phyloP scores from a whole-genome alignment of 2,329 filamentous ascomycete species.

The Didymella keratinophila region DNA sequence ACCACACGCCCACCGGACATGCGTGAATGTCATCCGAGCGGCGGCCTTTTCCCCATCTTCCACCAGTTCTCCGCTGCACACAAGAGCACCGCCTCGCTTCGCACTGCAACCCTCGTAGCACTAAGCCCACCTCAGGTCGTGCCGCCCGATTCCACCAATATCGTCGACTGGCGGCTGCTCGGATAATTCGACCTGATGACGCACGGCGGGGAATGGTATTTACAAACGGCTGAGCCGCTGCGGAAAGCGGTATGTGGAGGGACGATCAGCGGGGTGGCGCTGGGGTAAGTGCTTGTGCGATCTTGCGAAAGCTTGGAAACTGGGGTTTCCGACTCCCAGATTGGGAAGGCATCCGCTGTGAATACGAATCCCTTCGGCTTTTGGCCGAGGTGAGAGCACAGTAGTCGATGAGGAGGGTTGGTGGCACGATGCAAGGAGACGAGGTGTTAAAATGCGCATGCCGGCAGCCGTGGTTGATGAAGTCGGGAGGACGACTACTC shows the following conservation, averaged over 20 bases:
- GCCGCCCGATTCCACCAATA: conserved; percentile 18
- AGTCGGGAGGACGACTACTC: not conserved
- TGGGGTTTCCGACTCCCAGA: conserved; percentile 17
- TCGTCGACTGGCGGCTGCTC: conserved; percentile 10
- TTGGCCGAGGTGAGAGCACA: conserved; percentile 11
- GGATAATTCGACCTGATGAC: conserved; percentile 13
- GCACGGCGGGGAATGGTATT: conserved; percentile 12
- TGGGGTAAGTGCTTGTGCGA: conserved; percentile 24
- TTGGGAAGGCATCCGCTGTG: conserved; percentile 24
- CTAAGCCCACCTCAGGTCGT: conserved; percentile 4
- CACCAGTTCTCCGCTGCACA: conserved; percentile 12
- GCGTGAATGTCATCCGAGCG: conserved; percentile 24
- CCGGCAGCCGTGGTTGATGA: not conserved
- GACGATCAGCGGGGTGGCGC: conserved; percentile 31
- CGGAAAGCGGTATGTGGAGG: conserved; percentile 10
- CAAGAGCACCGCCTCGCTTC: conserved; percentile 8
- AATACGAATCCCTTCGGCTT: conserved; percentile 15
- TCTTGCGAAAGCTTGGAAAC: conserved; percentile 28
- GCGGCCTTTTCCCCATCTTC: conserved; percentile 8
- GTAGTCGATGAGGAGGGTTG: not conserved
- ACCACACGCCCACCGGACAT: conserved; percentile 19
- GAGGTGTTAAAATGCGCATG: not conserved
- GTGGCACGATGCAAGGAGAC: not conserved
- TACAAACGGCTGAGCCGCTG: conserved; percentile 25
- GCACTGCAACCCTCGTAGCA: conserved; percentile 16